Evolutionary conservation across 768 basidiomycete genomes (phyloP).

Genomic region (Basidioascus undulatus): DNA sequence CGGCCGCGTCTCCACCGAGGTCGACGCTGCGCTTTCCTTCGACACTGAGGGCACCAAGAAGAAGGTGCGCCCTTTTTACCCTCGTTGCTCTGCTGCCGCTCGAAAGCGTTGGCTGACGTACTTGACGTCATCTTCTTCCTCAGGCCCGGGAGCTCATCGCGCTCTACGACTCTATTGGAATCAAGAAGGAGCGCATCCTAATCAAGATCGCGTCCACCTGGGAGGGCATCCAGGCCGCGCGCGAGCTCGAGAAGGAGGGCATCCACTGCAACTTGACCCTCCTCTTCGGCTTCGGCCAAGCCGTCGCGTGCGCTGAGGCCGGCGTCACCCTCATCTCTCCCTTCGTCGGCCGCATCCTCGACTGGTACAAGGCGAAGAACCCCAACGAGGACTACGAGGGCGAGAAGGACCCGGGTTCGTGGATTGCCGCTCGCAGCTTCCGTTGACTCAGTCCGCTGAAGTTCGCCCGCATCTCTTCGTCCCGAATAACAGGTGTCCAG

Average conservation of each 20-base stretch:
- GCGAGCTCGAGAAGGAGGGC: slow-evolving; percentile 76
- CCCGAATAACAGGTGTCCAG: too few species aligned
- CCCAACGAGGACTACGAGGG: slow-evolving; percentile 68
- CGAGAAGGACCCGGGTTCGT: slow-evolving; percentile 80
- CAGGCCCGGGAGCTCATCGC: slow-evolving; percentile 46
- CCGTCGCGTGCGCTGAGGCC: slow-evolving; percentile 96
- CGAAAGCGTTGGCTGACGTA: not conserved
- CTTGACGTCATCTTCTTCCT: not conserved
- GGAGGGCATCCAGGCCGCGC: slow-evolving; percentile 98
- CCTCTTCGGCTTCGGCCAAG: slow-evolving; percentile 94
- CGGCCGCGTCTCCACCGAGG: slow-evolving; percentile 95
- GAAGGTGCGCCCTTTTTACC: slow-evolving; percentile 28
- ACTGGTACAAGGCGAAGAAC: slow-evolving; percentile 88
- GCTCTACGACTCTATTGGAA: slow-evolving; percentile 80
- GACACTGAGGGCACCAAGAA: slow-evolving; percentile 78
- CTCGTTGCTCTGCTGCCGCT: not conserved
- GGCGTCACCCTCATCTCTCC: slow-evolving; percentile 96
- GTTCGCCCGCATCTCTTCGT: too few species aligned
- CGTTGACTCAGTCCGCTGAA: too few species aligned
- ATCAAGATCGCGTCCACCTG: slow-evolving; percentile 99
- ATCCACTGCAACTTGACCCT: slow-evolving; percentile 99
- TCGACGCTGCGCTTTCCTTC: slow-evolving; percentile 91
- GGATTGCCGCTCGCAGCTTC: too few species aligned
- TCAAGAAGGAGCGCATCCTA: slow-evolving; percentile 77
- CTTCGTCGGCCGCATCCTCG: slow-evolving; percentile 79